phyloP scores from a whole-genome alignment of 805 yeast genomes.

The Yueomyces sp. region DNA sequence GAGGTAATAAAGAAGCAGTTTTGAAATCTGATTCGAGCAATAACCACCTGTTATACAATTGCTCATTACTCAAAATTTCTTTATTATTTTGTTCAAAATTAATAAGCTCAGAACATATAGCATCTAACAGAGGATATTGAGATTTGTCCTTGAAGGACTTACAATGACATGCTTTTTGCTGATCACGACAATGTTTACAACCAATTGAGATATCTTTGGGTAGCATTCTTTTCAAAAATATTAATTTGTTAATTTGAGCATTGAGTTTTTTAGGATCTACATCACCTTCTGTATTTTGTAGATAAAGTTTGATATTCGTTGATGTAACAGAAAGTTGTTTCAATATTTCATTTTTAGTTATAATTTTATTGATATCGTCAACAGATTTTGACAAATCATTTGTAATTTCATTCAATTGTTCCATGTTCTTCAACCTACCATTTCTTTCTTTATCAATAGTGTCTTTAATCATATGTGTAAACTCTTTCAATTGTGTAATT shows the following conservation, averaged over 20 bases:
- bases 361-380: slow-evolving; percentile 28
- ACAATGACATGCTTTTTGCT: slow-evolving; percentile 3
- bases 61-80: slow-evolving; percentile 55
- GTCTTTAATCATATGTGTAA: slow-evolving; percentile 42
- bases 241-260: slow-evolving; percentile 22
- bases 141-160: slow-evolving; percentile 8
- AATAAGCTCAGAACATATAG: slow-evolving; percentile 32
- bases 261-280: slow-evolving; percentile 22
- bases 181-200: slow-evolving; percentile 4
- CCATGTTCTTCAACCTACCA: slow-evolving; percentile 61
- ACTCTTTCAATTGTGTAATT: slow-evolving; percentile 53
- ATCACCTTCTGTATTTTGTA: slow-evolving; percentile 4
- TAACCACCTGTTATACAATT: slow-evolving; percentile 69
- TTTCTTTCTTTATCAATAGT: slow-evolving; percentile 63
- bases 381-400: slow-evolving; percentile 30
- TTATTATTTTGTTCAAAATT: slow-evolving; percentile 30
- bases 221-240: slow-evolving; percentile 13
- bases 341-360: slow-evolving; percentile 26
- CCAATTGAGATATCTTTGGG: slow-evolving; percentile 14
- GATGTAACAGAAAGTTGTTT: slow-evolving; percentile 15
- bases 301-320: slow-evolving; percentile 5
- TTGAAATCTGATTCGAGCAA: slow-evolving; percentile 75
- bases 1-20: slow-evolving; percentile 79
- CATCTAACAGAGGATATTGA: slow-evolving; percentile 8
- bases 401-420: slow-evolving; percentile 42